Evolutionary conservation across 805 yeast species (phyloP), one percentile per base, ranked within the genome.

Genomic region (Saccharomycopsis javanensis): DNA sequence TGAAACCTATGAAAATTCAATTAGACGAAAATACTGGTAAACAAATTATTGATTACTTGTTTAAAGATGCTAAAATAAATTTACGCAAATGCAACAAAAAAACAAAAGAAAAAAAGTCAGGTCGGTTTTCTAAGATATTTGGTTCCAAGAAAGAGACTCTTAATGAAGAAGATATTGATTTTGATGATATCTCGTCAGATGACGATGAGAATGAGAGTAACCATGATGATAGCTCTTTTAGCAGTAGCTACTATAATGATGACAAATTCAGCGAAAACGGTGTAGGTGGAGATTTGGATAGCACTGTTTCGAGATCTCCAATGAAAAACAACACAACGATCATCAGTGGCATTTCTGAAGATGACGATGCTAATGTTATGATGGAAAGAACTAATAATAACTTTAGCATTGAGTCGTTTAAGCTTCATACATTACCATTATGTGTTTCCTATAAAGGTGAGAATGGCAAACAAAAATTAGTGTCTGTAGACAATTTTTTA

Each of bases 391-490:
- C 97, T 0, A 79, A 87, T 28, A 80, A 79, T 57, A 88, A 80
- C 66, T 75, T 86, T 68, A 84, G 87, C 63, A 80, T 91, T 59
- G 79, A 81, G 25, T 71, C 79, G 15, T 75, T 92, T 60, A 72
- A 71, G 33, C 64, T 85, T 42, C 73, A 76, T 35, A 68, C 76
- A n/a, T 74, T 80, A 38, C 66, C 72, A n/a, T 66, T 91, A 15
- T 76, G 82, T 55, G 77, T 90, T 27, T 86, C 96, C 53, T 88
- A 88, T 70, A 81, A 82, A 67, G 96, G 94, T 7, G 81, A 81
- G 15, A 42, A 42, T 42, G 88, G 90, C 13, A 75, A 80, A 30
- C 73, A 79, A 64, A 80, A 85, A 62, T 71, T 92, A 57, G 78
- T 88, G 42, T 89, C 91, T 65, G 88, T 92, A 6, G 86, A 87